Conservation (phyloP, 2,329 filamentous ascomycete genomes). For the Sporothrix phasma region DNA sequence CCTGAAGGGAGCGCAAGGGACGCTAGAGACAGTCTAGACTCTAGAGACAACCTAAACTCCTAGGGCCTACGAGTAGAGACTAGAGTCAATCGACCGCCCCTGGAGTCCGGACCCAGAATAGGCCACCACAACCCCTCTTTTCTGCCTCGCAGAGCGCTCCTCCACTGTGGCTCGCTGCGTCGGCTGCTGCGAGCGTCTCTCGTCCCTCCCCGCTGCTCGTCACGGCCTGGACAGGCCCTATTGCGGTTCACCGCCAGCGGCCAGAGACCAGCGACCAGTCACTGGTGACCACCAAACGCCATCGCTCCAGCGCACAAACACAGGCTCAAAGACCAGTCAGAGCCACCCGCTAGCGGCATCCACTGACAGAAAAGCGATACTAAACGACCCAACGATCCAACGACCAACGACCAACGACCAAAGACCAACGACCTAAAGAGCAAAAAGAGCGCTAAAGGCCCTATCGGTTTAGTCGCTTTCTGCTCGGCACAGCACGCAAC, state of each 20-base stretch:
- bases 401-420: not conserved
- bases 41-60: too few species aligned
- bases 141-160: not conserved
- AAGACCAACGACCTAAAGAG: not conserved
- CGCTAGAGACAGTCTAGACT: not conserved
- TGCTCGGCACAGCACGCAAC: too few species aligned
- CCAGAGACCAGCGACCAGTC: too few species aligned
- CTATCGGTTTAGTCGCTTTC: too few species aligned
- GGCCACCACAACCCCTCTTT: not conserved
- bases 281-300: not conserved
- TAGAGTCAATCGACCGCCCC: too few species aligned
- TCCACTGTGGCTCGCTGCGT: not conserved
- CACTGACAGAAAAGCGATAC: too few species aligned
- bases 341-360: too few species aligned
- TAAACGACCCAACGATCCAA: not conserved
- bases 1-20: not conserved
- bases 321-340: too few species aligned
- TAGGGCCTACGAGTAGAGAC: too few species aligned
- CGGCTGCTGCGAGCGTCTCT: not conserved
- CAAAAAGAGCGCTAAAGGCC: not conserved
- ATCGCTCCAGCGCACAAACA: not conserved
- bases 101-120: not conserved
- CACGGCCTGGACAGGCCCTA: not conserved
- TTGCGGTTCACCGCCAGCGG: not conserved
- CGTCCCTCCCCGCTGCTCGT: conserved; percentile 1